A percentile compares a stretch with the other conserved stretches of the same genome.
These are phyloP conservation scores for Paecilomyces variotii DNA, from an alignment of 2,329 filamentous ascomycete species.

Conservation along the genomic window DNA sequence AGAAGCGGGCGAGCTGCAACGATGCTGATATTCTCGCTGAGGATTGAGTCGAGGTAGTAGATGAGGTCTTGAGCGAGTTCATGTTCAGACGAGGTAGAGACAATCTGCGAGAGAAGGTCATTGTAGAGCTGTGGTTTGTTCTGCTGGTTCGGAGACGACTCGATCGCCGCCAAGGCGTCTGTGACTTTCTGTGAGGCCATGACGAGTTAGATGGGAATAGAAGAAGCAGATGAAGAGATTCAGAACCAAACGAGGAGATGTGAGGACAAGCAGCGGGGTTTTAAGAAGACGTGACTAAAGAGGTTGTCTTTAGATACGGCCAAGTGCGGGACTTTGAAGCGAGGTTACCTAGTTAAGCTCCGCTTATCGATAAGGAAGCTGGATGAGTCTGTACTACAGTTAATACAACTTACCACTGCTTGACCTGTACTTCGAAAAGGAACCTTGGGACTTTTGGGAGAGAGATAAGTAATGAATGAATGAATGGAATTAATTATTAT, in stretches of 20 bases:
- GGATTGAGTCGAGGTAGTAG: slow-evolving; percentile 60
- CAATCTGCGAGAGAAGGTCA: slow-evolving; percentile 49
- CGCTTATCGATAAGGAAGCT: slow-evolving; percentile 18
- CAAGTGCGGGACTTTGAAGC: neutral
- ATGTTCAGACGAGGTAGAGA: slow-evolving; percentile 36
- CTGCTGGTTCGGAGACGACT: slow-evolving; percentile 38
- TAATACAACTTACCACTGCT: neutral
- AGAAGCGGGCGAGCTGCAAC: slow-evolving; percentile 68
- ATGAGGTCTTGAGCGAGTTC: slow-evolving; percentile 55
- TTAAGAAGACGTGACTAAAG: neutral
- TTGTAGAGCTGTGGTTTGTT: slow-evolving; percentile 51
- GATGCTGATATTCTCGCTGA: slow-evolving; percentile 63
- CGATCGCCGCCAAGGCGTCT: slow-evolving; percentile 42
- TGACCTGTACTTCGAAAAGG: neutral
- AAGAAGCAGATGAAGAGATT: neutral
- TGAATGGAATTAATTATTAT: too few relatives aligned
- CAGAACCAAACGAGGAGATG: neutral
- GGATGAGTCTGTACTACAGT: neutral
- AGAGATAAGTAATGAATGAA: too few relatives aligned
- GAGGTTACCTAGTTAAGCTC: slow-evolving; percentile 4
- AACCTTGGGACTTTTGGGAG: too few relatives aligned
- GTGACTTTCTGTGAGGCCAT: slow-evolving; percentile 46
- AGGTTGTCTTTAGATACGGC: neutral
- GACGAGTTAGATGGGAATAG: neutral
- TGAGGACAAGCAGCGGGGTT: neutral